Base-by-base conservation (phyloP, 2,329 filamentous ascomycete species). In the Neophaeococcomyces mojaviensis region DNA sequence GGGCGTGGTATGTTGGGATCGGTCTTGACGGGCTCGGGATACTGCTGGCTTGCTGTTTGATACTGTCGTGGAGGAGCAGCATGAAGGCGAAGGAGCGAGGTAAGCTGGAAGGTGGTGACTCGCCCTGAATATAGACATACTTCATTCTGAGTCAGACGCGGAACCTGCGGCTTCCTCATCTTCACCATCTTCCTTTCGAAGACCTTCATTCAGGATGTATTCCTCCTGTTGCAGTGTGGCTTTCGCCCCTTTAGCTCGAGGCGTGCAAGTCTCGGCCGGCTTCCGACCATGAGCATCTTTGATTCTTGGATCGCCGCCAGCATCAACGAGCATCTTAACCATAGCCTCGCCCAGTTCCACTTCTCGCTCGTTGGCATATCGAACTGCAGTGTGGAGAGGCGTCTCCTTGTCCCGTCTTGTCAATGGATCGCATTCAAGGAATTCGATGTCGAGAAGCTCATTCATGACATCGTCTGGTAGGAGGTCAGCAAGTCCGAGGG, bases 251-350 rank as follows among this genome's bases (percentile, higher is more conserved):
- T 59, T 59, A 24, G 69, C 66, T 39, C 68, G 60, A 12, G 59
- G 58, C 44, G 65, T 69, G 39, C 69, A 67, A 26, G 72, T 56
- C 35, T 72, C 67, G 1, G 60, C 59, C 1, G 70, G 66, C 48
- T 71, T 73, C 44, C 69, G 65, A 22, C 66, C 64, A 44, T 68
- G 65, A 53, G 69, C 70, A 53, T 73, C 72, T 50, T 65, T 63
- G 46, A 72, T 66, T 30, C 70, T 64, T 7, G 68, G 68, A 55
- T 71, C 69, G 47, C 68, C 70, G 36, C 69, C 69, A 20, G 69
- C 69, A 38, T 72, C 69, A 48, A 68, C 68, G 63, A 71, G 68
- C 68, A 72, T 72, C 51, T 66, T 65, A 49, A 70, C 63, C 69
- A 72, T 71, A 26, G 64, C 67, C 19, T 61, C 52, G 10, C 68